A percentile compares a stretch with the other conserved stretches of the same genome.
Evolutionary conservation across 2,329 filamentous ascomycete genomes (phyloP).

Genomic region (Aspergillus carbonarius): DNA sequence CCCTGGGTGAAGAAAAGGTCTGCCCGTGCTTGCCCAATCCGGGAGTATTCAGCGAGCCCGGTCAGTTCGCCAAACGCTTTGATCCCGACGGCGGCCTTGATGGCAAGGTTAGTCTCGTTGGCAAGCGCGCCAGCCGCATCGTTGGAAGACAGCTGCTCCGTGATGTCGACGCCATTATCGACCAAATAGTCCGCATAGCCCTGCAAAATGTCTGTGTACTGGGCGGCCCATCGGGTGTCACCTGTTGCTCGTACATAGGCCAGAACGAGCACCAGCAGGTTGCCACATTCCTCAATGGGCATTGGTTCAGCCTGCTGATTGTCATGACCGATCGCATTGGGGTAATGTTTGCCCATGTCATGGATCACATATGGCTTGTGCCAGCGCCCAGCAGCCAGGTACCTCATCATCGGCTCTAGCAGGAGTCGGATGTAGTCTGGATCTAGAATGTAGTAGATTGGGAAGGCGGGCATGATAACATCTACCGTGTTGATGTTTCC

Average conservation of each 20-base stretch:
- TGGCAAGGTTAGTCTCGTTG: constrained; percentile 49
- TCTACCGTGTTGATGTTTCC: constrained; percentile 47
- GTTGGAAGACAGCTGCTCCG: constrained; percentile 44
- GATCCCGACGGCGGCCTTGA: constrained; percentile 50
- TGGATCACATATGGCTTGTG: constrained; percentile 40
- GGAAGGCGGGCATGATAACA: constrained; percentile 45
- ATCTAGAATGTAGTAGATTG: constrained; percentile 44
- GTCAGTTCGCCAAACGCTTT: constrained; percentile 45
- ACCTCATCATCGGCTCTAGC: constrained; percentile 45
- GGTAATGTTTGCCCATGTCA: constrained; percentile 44
- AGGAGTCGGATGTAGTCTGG: constrained; percentile 46
- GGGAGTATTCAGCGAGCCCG: constrained; percentile 37
- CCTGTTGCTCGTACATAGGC: constrained; percentile 42
- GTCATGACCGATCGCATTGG: constrained; percentile 43
- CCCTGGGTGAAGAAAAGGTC: constrained; percentile 35
- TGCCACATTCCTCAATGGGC: constrained; percentile 45
- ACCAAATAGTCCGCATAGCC: constrained; percentile 45
- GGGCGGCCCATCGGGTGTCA: constrained; percentile 36
- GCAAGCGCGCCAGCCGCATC: constrained; percentile 42
- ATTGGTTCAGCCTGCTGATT: constrained; percentile 41
- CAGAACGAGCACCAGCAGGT: constrained; percentile 40
- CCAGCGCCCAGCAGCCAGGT: constrained; percentile 43
- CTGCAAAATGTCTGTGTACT: constrained; percentile 37
- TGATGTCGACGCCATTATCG: constrained; percentile 40
- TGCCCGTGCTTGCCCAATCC: constrained; percentile 36